Evolutionary conservation across 306 rosid genomes (phyloP).

Genomic region (Coriaria nepalensis): DNA sequence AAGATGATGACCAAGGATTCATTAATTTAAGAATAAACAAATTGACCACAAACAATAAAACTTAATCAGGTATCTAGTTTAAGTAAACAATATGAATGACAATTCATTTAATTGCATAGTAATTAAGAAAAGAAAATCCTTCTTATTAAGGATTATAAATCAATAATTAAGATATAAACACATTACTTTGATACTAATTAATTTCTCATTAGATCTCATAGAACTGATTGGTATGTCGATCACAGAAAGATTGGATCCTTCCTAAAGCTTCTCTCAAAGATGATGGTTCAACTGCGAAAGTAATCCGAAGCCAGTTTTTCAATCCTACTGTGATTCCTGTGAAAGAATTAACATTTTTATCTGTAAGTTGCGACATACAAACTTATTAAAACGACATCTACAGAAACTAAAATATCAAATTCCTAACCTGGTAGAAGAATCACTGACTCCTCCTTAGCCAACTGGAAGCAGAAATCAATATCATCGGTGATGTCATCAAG

Average conservation of each 20-base stretch:
- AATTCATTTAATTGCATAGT: no score
- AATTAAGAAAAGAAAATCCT: no score
- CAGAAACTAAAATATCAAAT: not conserved
- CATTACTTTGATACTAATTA: no score
- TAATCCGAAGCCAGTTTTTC: constrained; percentile 34
- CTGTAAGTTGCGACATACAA: no score
- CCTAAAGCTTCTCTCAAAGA: constrained; percentile 34
- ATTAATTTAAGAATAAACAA: no score
- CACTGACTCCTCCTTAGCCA: constrained; percentile 89
- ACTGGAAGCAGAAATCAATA: constrained; percentile 90
- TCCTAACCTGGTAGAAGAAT: constrained; percentile 80
- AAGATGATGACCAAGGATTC: no score
- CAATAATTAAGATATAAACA: no score
- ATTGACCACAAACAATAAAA: no score
- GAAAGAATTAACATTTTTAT: not conserved
- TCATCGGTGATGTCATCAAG: constrained; percentile 66
- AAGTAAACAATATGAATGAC: no score
- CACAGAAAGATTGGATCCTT: constrained; percentile 32
- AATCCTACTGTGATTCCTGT: constrained; percentile 44
- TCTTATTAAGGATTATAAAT: no score
- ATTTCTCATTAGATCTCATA: not conserved
- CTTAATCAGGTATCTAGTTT: no score
- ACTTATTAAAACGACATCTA: no score
- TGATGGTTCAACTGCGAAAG: constrained; percentile 43
- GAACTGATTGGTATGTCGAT: constrained; percentile 22